Base-by-base conservation (phyloP, 2,329 filamentous ascomycete species). In the Aspergillus pseudoterreus region DNA sequence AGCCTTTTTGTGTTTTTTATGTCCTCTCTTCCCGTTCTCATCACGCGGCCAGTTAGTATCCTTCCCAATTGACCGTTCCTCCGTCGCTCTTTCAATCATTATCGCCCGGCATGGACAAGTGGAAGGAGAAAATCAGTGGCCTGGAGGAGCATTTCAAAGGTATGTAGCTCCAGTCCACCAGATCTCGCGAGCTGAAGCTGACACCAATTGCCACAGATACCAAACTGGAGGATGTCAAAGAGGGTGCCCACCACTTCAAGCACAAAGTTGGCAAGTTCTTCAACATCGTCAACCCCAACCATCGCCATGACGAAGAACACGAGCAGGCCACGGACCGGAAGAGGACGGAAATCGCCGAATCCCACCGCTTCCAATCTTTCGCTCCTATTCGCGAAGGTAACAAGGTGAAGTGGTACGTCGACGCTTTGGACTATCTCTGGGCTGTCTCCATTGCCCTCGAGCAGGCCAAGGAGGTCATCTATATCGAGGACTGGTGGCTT, bases 401-500 rank as follows among this genome's bases (percentile, higher is more conserved):
- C 70, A 79, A 88, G 52, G 79, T 94, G 67, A 97, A 97, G 75
- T 99, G 92, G 92, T 97, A 96, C 72, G 90, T 97, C 10, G 94
- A 97, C 67, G 94, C 91, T 3, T 81, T 91, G 55, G 88, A 97
- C 73, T 99, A 99, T 71, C 95, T 94, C 70, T 96, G 91, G 86
- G 87, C 94, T 15, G 91, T 99, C 10, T 95, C 91, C 0, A 84
- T 86, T 32, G 92, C 92, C 0, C 78, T 97, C n/a, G 92, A 97
- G 57, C 80, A 85, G 53, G 94, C 94, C 35, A 88, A 88, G 64
- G 92, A 97, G 72, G 87, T 87, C 43, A 96, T 99, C 61, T 99
- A 97, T 71, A 95, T 99, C 59, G 87, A 81, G 53, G 94, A 97
- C 66, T 99, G 92, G 94, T 97, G 94, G 94, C 76, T 97, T 12